A percentile compares a stretch with the other conserved stretches of the same genome.
These are phyloP conservation scores for Daldinia vernicosa DNA, from an alignment of 495 filamentous ascomycete species.

Conservation along the genomic window DNA sequence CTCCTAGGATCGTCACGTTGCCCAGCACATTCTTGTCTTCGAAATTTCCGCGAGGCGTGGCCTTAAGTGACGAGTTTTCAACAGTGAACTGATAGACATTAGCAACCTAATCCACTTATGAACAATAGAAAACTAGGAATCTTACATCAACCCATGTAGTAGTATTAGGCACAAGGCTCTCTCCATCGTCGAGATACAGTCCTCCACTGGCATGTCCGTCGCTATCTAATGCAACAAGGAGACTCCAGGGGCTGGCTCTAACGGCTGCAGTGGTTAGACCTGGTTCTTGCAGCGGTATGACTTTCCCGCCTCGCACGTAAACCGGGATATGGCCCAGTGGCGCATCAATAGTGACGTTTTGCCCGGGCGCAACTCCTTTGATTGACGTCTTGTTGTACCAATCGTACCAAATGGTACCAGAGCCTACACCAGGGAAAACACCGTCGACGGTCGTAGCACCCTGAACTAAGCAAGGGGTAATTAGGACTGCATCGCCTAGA, in stretches of 20 bases:
- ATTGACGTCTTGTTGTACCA: constrained; percentile 75
- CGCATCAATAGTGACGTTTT: constrained; percentile 77
- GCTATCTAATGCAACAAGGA: constrained; percentile 69
- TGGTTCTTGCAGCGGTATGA: constrained; percentile 76
- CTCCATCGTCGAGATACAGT: constrained; percentile 87
- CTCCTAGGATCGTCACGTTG: constrained; percentile 75
- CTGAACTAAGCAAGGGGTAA: constrained; percentile 76
- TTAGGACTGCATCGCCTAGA: constrained; percentile 73
- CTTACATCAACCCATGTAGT: constrained; percentile 66
- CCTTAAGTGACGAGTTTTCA: constrained; percentile 55
- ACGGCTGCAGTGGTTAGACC: constrained; percentile 73
- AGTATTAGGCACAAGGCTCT: constrained; percentile 67
- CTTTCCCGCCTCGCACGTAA: constrained; percentile 73
- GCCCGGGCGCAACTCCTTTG: constrained; percentile 58
- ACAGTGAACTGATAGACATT: constrained; percentile 59
- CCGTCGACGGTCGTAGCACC: constrained; percentile 73
- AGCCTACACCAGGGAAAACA: constrained; percentile 76
- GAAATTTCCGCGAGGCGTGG: constrained; percentile 62
- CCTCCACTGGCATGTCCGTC: constrained; percentile 68
- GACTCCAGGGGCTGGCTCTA: constrained; percentile 72
- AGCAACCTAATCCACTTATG: neutral
- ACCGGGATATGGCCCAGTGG: constrained; percentile 84
- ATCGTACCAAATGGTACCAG: constrained; percentile 77
- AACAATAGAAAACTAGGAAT: constrained; percentile 12
- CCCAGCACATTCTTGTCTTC: constrained; percentile 67